Base-by-base conservation (phyloP, 768 basidiomycete species). In the Calocybe gangraenosa region DNA sequence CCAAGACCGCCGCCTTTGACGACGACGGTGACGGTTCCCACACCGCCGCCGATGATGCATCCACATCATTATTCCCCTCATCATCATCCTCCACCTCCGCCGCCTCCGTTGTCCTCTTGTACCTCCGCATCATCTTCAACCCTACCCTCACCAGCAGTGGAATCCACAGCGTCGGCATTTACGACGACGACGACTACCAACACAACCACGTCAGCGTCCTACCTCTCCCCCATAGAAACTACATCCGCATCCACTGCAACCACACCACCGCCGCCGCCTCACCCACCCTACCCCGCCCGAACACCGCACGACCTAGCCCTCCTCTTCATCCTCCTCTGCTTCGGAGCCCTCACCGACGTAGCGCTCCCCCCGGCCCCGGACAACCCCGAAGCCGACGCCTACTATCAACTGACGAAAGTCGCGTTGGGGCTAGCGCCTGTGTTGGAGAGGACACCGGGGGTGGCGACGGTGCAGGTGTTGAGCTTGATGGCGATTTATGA, bases 401-500 rank as follows among this genome's bases (percentile, higher is more conserved):
- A 68, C 56, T 84, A 72, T 56, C 68, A 79, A 36, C 67, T 88
- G 21, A 74, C 82, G 5, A 77, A 84, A 45, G 82, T 79, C 1
- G 75, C 84, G 17, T 55, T 89, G 55, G 79, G 75, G 28, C 59
- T 87, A 19, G 81, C 85, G 53, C 83, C 83, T 1, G 76, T 87
- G 2, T 54, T 86, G 44, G 85, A 87, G 42, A 68, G 82, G 5
- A 81, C 86, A 0, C 84, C 86, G 0, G 78, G 78, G n/a, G 79
- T 87, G 2, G 67, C 79, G 17, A 87, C 84, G 0, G 74, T 87
- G 7, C 85, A 87, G 59, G 71, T 81, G 0, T 56, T 88, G 35
- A 73, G 78, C 10, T 57, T 87, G 44, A 78, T 88, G 70, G 83
- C 74, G 1, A 85, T 88, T 40, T 87, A 82, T 49, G 76, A 86